Evolutionary conservation across 2,329 filamentous ascomycete genomes (phyloP), one percentile per base, ranked within the genome.

Genomic region (Fusarium buxicola): DNA sequence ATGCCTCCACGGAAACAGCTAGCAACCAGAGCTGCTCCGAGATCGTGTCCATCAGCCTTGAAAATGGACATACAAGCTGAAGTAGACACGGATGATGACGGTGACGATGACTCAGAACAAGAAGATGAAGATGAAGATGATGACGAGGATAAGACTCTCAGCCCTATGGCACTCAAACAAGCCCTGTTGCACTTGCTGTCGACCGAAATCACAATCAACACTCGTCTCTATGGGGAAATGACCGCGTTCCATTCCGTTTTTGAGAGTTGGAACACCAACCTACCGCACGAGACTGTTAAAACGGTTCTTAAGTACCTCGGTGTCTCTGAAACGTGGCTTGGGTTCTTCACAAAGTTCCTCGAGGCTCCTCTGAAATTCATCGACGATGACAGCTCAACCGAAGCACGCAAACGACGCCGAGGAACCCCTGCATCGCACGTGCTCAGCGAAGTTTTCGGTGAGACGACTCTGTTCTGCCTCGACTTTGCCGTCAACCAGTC

Each of bases 401-500:
- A 77, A 11, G 65, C 77, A 3, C 81, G 79, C 6, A 73, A 74
- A 7, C 80, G 88, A 9, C 81, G 78, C 51, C 80, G 85, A 13
- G 87, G 88, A 8, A 81, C 86, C 2, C 87, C 88, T 0, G 82
- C 86, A 45, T 84, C 83, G 5, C 85, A 89, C 66, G 76, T 81
- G 0, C 76, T 90, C 2, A 87, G 84, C 18, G 82, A 86, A 30
- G 75, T 85, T 8, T 82, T 89, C 50, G 84, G 86, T 0, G 89
- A 91, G 69, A 74, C 79, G 0, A 75, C 88, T 1, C 74, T 91
- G 0, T 90, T 90, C 67, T 87, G 84, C 57, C 82, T 90, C 64
- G 88, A 90, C 68, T 87, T 86, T 66, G 80, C 86, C 0, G 81
- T 90, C 52, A 90, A 89, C 54, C 81, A 84, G 56, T 74, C 77